phyloP scores from a whole-genome alignment of 179 eudicot genomes.

The Beta lomatogona region DNA sequence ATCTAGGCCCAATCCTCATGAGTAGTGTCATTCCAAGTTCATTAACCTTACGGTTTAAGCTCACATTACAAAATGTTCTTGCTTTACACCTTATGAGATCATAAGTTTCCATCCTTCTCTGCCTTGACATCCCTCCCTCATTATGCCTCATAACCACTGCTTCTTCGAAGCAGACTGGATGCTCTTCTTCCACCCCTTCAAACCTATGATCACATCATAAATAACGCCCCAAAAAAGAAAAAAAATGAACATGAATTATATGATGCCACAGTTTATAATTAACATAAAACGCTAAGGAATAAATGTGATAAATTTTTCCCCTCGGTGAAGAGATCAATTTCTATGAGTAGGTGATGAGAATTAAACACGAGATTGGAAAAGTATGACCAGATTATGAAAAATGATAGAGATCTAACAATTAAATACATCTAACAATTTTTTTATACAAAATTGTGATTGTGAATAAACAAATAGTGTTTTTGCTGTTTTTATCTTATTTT shows the following conservation, averaged over 20 bases:
- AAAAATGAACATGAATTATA: background rate
- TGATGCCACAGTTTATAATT: no score
- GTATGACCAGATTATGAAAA: no score
- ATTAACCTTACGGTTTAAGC: background rate
- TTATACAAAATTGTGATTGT: no score
- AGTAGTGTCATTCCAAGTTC: constrained; percentile 64
- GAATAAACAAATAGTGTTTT: no score
- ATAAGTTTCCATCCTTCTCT: constrained; percentile 54
- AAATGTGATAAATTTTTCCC: no score
- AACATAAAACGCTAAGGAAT: no score
- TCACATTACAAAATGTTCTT: constrained; percentile 52
- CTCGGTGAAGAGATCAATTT: no score
- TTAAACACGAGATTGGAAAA: no score
- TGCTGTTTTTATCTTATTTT: no score
- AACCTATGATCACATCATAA: constrained; percentile 14
- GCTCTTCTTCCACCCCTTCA: constrained; percentile 35
- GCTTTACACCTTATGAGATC: constrained; percentile 76
- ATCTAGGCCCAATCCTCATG: constrained; percentile 71
- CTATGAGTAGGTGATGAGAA: no score
- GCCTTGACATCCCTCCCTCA: constrained; percentile 45
- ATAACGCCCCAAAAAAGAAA: background rate
- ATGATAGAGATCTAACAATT: no score
- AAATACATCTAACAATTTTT: no score
- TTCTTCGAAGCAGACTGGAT: constrained; percentile 63
- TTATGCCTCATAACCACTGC: constrained; percentile 85